Percentiles rank a stretch among this genome's conserved stretches.
Evolutionary conservation across 108 stramenopile genomes (phyloP).

Genomic region (Nitzschia sp.): DNA sequence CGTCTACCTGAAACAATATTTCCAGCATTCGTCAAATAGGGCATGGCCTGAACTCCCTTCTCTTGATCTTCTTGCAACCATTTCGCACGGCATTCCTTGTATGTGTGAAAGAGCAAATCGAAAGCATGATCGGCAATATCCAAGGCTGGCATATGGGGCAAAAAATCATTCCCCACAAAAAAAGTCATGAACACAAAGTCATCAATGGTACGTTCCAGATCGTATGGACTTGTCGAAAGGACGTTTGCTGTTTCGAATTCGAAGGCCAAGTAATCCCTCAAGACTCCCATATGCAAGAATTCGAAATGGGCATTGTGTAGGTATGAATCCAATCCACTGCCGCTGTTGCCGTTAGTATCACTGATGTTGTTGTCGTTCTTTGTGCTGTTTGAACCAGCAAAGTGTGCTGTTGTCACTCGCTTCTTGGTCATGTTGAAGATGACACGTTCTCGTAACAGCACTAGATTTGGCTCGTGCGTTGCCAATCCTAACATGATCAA

Average conservation of each 20-base stretch:
- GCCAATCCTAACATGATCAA: slow-evolving; percentile 98
- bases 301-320: slow-evolving; percentile 93
- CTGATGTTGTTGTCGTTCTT: slow-evolving; percentile 47
- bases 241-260: slow-evolving; percentile 86
- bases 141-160: slow-evolving; percentile 96
- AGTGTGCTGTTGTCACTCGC: slow-evolving; percentile 27
- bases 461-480: slow-evolving; percentile 96
- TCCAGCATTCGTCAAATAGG: slow-evolving; percentile 93
- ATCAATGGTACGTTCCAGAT: slow-evolving; percentile 93
- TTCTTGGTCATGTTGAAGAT: slow-evolving; percentile 67
- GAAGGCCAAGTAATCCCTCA: slow-evolving; percentile 93
- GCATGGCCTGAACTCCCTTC: slow-evolving; percentile 33
- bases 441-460: slow-evolving; percentile 92
- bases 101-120: slow-evolving; percentile 91
- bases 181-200: slow-evolving; percentile 99
- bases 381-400: slow-evolving; percentile 15
- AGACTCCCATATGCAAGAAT: slow-evolving; percentile 91
- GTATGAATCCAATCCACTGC: slow-evolving; percentile 37
- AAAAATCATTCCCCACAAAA: slow-evolving; percentile 98
- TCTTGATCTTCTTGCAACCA: slow-evolving; percentile 65
- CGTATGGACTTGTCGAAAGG: slow-evolving; percentile 53
- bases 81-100: slow-evolving; percentile 72
- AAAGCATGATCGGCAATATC: slow-evolving; percentile 97
- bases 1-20: slow-evolving; percentile 67
- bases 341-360: slow-evolving; percentile 7